Evolutionary conservation across 2,329 filamentous ascomycete genomes (phyloP).

Genomic region (Anisogramma anomala): DNA sequence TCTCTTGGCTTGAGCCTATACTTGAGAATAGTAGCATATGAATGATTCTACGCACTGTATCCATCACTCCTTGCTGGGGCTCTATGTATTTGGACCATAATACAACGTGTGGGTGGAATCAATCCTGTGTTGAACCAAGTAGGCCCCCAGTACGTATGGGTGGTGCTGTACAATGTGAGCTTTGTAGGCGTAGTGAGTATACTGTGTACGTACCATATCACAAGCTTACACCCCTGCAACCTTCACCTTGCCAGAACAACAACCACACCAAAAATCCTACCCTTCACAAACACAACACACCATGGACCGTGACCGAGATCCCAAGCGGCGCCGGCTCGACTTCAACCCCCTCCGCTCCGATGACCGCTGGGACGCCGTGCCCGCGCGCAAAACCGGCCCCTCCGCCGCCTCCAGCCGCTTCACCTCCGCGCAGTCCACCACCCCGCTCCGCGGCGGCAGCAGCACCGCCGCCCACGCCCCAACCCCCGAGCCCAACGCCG

Average conservation of each 20-base stretch:
- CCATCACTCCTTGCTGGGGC: too few species aligned
- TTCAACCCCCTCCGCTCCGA: slow-evolving; percentile 40
- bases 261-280: background rate
- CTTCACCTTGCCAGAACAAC: background rate
- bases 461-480: slow-evolving; percentile 21
- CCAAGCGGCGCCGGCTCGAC: slow-evolving; percentile 51
- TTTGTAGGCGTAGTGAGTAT: too few species aligned
- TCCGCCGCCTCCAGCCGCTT: slow-evolving; percentile 26
- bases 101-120: too few species aligned
- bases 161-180: too few species aligned
- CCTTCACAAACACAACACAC: background rate
- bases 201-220: too few species aligned
- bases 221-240: too few species aligned
- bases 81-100: too few species aligned
- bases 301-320: slow-evolving; percentile 27
- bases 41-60: too few species aligned
- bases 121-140: too few species aligned
- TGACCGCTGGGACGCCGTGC: slow-evolving; percentile 45
- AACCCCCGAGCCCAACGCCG: slow-evolving; percentile 27
- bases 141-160: too few species aligned
- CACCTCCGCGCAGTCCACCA: slow-evolving; percentile 20
- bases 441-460: slow-evolving; percentile 20
- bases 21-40: too few species aligned
- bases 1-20: too few species aligned
- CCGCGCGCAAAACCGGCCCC: slow-evolving; percentile 29